Conservation (phyloP, 768 basidiomycete species). For the Boletus tomentosulus region DNA sequence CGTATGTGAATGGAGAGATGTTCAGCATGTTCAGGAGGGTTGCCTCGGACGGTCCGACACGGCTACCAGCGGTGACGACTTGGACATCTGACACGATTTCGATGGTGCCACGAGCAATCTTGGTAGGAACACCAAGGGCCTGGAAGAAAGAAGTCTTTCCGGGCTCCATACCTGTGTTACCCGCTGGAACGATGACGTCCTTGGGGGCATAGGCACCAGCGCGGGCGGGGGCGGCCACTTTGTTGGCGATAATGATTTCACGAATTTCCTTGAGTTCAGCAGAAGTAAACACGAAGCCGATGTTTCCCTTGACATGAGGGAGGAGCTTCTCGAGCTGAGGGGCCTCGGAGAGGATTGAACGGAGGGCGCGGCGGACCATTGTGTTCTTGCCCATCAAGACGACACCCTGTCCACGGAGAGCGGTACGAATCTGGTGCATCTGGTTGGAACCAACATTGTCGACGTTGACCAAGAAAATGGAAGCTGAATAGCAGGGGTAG, state of each 20-base stretch:
- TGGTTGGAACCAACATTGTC: conserved; percentile 99
- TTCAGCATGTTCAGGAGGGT: conserved; percentile 99
- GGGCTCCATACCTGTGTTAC: conserved; percentile 99
- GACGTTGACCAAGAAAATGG: conserved; percentile 98
- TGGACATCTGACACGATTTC: conserved; percentile 98
- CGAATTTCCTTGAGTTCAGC: conserved; percentile 93
- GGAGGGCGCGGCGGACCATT: conserved; percentile 98
- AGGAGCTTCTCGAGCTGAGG: conserved; percentile 97
- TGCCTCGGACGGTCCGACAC: conserved; percentile 96
- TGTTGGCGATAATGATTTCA: conserved; percentile 91
- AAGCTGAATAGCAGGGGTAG: conserved; percentile 50
- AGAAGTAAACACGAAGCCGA: conserved; percentile 97
- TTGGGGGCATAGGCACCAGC: conserved; percentile 93
- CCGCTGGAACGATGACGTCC: conserved; percentile 88
- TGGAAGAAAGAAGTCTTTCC: conserved; percentile 99
- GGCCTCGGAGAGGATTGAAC: conserved; percentile 81
- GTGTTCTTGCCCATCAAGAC: conserved; percentile 99
- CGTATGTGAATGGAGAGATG: conserved; percentile 99
- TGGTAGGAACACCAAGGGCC: conserved; percentile 98
- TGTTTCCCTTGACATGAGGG: conserved; percentile 94
- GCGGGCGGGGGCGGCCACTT: conserved; percentile 97
- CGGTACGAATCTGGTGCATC: conserved; percentile 95
- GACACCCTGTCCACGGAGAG: conserved; percentile 94
- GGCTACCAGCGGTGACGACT: conserved; percentile 87
- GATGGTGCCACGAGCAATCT: conserved; percentile 99